Percentiles rank a stretch among this genome's conserved stretches.
Conservation (phyloP, 1,284 basidiomycete species). For the Leccinum griseonigrum region DNA sequence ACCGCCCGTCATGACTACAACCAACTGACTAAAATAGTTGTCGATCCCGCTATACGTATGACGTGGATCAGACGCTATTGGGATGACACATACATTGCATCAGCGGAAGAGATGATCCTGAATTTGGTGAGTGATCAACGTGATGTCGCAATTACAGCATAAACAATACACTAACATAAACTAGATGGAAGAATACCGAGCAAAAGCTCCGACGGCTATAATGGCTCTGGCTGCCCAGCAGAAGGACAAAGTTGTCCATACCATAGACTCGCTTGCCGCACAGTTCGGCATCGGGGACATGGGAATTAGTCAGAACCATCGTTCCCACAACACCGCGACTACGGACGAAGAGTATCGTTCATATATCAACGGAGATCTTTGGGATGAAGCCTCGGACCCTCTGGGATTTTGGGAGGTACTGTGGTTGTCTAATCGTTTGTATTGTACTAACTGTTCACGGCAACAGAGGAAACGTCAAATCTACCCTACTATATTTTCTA, state of each 20-base stretch:
- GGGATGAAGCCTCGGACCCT: not conserved
- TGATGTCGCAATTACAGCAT: not conserved
- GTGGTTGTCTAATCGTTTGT: not conserved
- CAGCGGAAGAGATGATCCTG: not conserved
- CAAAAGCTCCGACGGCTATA: not conserved
- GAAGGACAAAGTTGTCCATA: not conserved
- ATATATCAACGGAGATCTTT: not conserved
- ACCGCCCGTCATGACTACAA: not conserved
- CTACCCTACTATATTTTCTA: not conserved
- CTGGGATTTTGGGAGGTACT: not conserved
- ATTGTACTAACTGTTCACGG: not conserved
- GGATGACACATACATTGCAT: not conserved
- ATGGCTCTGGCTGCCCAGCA: not conserved
- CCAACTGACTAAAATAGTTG: not conserved
- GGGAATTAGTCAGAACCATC: not conserved
- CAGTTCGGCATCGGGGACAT: not conserved
- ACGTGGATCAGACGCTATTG: not conserved
- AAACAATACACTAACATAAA: not conserved
- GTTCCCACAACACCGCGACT: not conserved
- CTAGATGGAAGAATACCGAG: not conserved
- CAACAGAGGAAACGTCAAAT: not conserved
- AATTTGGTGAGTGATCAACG: not conserved
- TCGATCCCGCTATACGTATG: not conserved
- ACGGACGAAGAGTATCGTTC: not conserved
- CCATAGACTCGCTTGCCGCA: not conserved